Evolutionary conservation across 495 filamentous ascomycete species (phyloP).

Genomic region (Neurospora sp.): DNA sequence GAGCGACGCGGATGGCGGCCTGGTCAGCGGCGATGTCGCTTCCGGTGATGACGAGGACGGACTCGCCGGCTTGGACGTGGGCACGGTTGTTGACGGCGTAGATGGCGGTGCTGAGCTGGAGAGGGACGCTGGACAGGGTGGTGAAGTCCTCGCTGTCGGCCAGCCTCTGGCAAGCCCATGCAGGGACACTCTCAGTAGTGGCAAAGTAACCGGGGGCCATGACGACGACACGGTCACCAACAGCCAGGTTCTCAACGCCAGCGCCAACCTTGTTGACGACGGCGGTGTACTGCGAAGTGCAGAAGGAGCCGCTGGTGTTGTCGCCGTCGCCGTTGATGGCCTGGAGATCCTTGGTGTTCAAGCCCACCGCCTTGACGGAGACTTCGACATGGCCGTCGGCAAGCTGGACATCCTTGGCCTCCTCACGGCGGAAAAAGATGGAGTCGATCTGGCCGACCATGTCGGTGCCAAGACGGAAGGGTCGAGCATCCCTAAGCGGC

Average conservation of each 20-base stretch:
- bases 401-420: constrained; percentile 2
- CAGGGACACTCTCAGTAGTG: constrained; percentile 20
- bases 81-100: constrained; percentile 34
- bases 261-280: constrained; percentile 43
- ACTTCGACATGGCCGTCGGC: constrained; percentile 21
- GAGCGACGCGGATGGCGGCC: constrained; percentile 40
- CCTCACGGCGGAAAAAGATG: constrained; percentile 19
- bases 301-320: constrained; percentile 25
- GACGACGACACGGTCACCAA: constrained; percentile 33
- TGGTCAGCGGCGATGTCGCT: constrained; percentile 39
- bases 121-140: constrained; percentile 14
- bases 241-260: not conserved
- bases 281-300: constrained; percentile 9
- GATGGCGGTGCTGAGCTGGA: constrained; percentile 43
- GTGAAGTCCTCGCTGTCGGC: constrained; percentile 12
- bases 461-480: constrained; percentile 15
- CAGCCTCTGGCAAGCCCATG: constrained; percentile 21
- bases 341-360: constrained; percentile 33
- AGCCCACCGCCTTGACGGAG: constrained; percentile 16
- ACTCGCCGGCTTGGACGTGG: constrained; percentile 31
- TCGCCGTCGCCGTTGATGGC: constrained; percentile 28
- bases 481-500: constrained; percentile 5
- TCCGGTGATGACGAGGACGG: constrained; percentile 46
- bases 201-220: constrained; percentile 27
- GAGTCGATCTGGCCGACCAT: constrained; percentile 14